Base-by-base conservation (phyloP, 2,329 filamentous ascomycete genomes). In the Thelonectria blattea region DNA sequence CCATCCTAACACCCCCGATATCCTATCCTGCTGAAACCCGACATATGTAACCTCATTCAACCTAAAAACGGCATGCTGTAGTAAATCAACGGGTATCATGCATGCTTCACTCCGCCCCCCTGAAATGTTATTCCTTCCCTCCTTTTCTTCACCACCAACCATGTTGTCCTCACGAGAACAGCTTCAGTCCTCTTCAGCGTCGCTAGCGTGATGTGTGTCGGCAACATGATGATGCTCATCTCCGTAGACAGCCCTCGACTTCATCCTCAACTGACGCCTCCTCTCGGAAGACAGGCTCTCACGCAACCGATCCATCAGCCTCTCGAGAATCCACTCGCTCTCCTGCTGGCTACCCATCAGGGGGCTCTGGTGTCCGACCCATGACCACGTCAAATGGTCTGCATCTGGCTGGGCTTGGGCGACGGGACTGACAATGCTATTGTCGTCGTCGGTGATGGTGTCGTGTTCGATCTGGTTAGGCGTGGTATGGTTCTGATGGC, bases 281-380 rank as follows among this genome's bases (percentile, higher is more conserved):
- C 65, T 65, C 42, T 68, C 68, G 5, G 46, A 30, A 5, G 69
- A 64, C 11, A 77, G 58, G 6, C 69, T 74, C 62, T 76, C 73
- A 18, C 71, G 69, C 39, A 93, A 76, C 60, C 77, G 83, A 52
- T 80, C 79, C 61, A 83, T 83, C 52, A 93, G 73, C 61, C 85
- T 81, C 61, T 91, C 87, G 42, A 92, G 73, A 37, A 93, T 85
- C 90, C 90, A 93, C 71, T 91, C 85, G 14, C 86, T 83, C 76
- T 93, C 90, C 57, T 85, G 84, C 69, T 87, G 83, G 49, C 82
- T 82, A 3, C 88, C 85, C 85, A 92, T 88, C 12, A 93, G 78
- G 3, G 90, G 90, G 65, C 87, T 91, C 14, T 84, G 78, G 48
- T 85, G 81, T 0, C 88, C 89, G 1, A 93, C 82, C 91, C 91